Percentiles rank a stretch among this genome's conserved stretches.
Evolutionary conservation across 2,329 filamentous ascomycete genomes (phyloP).

Genomic region (Zalaria sp.): DNA sequence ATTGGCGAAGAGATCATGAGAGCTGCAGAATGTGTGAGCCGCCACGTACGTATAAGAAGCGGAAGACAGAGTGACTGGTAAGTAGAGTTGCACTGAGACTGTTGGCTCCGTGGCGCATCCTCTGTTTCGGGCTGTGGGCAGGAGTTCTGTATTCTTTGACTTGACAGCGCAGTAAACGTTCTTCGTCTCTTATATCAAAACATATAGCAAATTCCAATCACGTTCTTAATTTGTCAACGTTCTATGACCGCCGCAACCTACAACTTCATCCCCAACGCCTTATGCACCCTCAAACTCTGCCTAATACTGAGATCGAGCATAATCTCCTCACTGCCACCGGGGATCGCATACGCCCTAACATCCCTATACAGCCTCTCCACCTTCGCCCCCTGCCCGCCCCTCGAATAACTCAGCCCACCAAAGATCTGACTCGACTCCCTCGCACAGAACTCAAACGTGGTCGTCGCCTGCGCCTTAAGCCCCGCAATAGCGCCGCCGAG

Average conservation of each 20-base stretch:
- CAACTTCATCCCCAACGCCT: constrained; percentile 91
- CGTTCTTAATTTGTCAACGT: too few relatives aligned
- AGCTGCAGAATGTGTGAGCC: too few relatives aligned
- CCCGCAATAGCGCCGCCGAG: constrained; percentile 88
- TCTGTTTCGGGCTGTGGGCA: too few relatives aligned
- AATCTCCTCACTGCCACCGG: constrained; percentile 91
- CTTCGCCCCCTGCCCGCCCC: constrained; percentile 90
- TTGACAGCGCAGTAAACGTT: too few relatives aligned
- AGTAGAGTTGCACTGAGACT: too few relatives aligned
- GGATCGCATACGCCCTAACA: constrained; percentile 86
- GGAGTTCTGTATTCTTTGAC: too few relatives aligned
- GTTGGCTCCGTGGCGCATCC: too few relatives aligned
- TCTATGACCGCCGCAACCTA: constrained; percentile 27
- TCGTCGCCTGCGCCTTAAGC: constrained; percentile 85
- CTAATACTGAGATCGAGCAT: constrained; percentile 95
- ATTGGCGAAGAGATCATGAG: too few relatives aligned
- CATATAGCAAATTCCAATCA: too few relatives aligned
- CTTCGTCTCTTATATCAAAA: too few relatives aligned
- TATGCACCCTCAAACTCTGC: constrained; percentile 75
- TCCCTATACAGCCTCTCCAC: constrained; percentile 90
- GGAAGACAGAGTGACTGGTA: too few relatives aligned
- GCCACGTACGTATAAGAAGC: too few relatives aligned
- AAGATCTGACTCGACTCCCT: constrained; percentile 96
- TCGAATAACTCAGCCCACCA: constrained; percentile 79
- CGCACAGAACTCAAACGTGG: constrained; percentile 95